Evolutionary conservation across 352 stramenopile genomes (phyloP).

Genomic region (Phytophthora tentaculata): DNA sequence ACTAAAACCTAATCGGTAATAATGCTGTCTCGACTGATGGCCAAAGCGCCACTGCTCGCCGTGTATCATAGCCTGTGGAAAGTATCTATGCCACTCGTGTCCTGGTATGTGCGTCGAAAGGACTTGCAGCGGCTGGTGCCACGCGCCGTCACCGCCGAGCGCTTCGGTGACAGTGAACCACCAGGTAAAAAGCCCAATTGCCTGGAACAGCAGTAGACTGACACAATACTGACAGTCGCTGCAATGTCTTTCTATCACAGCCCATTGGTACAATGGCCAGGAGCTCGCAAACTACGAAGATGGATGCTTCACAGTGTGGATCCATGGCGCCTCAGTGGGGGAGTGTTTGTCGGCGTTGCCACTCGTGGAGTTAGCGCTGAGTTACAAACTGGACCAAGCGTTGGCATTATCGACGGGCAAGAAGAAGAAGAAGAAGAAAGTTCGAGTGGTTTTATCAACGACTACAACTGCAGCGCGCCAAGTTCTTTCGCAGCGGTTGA

Average conservation of each 20-base stretch:
- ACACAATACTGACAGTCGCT: neutral
- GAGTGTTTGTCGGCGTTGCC: conserved; percentile 76
- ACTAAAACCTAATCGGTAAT: no score
- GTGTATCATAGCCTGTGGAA: conserved; percentile 65
- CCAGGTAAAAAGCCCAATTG: conserved; percentile 33
- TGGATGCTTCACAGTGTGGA: conserved; percentile 58
- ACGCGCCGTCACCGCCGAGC: conserved; percentile 45
- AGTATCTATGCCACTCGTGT: conserved; percentile 54
- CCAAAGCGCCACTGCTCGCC: conserved; percentile 22
- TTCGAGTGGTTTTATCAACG: conserved; percentile 71
- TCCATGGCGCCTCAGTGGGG: conserved; percentile 77
- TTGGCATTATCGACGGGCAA: conserved; percentile 9
- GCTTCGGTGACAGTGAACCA: conserved; percentile 51
- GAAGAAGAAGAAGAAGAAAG: conserved; percentile 14
- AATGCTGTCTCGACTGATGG: no score
- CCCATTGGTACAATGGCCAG: conserved; percentile 25
- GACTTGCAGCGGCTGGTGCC: conserved; percentile 50
- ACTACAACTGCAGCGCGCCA: conserved; percentile 65
- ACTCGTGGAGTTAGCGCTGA: conserved; percentile 60
- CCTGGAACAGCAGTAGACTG: neutral
- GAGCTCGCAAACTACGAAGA: neutral
- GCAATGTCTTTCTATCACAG: conserved; percentile 6
- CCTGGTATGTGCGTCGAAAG: conserved; percentile 62
- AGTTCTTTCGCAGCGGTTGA: conserved; percentile 37
- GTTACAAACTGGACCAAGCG: conserved; percentile 10